These are phyloP conservation scores for Pseudocercospora macadamiae DNA, from an alignment of 2,329 filamentous ascomycete species.

Conservation along the genomic window DNA sequence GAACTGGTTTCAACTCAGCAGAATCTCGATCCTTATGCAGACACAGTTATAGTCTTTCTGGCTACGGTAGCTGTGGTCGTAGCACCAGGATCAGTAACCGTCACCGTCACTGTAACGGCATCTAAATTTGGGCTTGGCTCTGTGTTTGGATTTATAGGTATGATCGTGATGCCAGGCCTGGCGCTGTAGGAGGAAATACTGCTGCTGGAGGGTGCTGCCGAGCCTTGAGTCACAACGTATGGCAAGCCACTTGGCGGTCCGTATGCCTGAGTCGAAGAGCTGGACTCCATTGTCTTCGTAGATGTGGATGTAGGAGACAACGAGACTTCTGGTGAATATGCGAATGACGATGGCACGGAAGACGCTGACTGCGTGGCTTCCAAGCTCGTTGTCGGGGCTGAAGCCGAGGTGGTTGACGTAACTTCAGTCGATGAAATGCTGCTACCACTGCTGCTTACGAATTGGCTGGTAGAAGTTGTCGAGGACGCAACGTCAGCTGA, in stretches of 20 bases:
- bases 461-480: no score
- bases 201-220: not conserved
- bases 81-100: slow-evolving; percentile 26
- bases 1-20: no score
- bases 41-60: slow-evolving; percentile 25
- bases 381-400: not conserved
- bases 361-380: not conserved
- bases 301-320: not conserved
- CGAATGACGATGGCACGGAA: not conserved
- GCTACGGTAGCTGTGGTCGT: slow-evolving; percentile 28
- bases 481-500: no score
- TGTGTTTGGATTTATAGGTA: slow-evolving; percentile 27
- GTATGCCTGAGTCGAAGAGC: not conserved
- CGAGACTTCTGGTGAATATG: not conserved
- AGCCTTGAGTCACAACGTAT: slow-evolving; percentile 8
- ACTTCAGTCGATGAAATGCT: no score
- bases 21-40: not conserved
- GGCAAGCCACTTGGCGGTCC: slow-evolving; percentile 5
- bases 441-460: no score
- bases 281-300: not conserved
- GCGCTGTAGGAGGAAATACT: slow-evolving; percentile 13
- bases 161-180: slow-evolving; percentile 30
- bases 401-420: not conserved
- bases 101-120: slow-evolving; percentile 20
- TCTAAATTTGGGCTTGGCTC: not conserved